These are phyloP conservation scores for Vachellia collinsii DNA, from an alignment of 306 rosid species.

Conservation along the genomic window DNA sequence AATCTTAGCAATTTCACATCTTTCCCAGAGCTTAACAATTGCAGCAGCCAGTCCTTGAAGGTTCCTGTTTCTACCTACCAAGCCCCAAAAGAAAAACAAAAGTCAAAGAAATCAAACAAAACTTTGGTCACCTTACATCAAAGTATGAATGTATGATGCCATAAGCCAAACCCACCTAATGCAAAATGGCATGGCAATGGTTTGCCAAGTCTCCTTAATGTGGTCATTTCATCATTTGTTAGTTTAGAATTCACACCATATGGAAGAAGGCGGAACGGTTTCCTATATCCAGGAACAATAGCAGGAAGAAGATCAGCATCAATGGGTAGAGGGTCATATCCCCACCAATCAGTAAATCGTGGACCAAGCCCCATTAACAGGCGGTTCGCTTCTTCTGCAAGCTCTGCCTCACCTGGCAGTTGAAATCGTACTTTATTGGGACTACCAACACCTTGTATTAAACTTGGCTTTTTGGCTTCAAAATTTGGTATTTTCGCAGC, in stretches of 20 bases:
- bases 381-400: slow-evolving; percentile 77
- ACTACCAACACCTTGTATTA: slow-evolving; percentile 83
- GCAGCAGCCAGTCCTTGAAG: slow-evolving; percentile 91
- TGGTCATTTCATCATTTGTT: slow-evolving; percentile 93
- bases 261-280: slow-evolving; percentile 95
- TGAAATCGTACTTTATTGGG: slow-evolving; percentile 74
- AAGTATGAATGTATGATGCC: slow-evolving; percentile 16
- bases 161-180: slow-evolving; percentile 64
- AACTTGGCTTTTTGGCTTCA: slow-evolving; percentile 40
- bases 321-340: slow-evolving; percentile 85
- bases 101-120: slow-evolving; percentile 24
- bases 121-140: slow-evolving; percentile 32
- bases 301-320: slow-evolving; percentile 95
- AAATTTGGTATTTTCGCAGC: slow-evolving; percentile 38
- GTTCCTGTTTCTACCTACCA: slow-evolving; percentile 76
- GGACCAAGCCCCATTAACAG: slow-evolving; percentile 86
- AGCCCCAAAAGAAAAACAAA: slow-evolving; percentile 20
- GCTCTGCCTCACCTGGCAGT: slow-evolving; percentile 76
- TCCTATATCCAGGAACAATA: slow-evolving; percentile 72
- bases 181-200: slow-evolving; percentile 91
- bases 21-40: slow-evolving; percentile 87
- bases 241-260: slow-evolving; percentile 82
- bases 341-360: slow-evolving; percentile 96
- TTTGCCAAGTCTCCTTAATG: slow-evolving; percentile 75
- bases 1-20: slow-evolving; percentile 87